A percentile compares a stretch with the other conserved stretches of the same genome.
Evolutionary conservation across 2,329 filamentous ascomycete genomes (phyloP).

Genomic region (Aspergillus quadrilineatus): DNA sequence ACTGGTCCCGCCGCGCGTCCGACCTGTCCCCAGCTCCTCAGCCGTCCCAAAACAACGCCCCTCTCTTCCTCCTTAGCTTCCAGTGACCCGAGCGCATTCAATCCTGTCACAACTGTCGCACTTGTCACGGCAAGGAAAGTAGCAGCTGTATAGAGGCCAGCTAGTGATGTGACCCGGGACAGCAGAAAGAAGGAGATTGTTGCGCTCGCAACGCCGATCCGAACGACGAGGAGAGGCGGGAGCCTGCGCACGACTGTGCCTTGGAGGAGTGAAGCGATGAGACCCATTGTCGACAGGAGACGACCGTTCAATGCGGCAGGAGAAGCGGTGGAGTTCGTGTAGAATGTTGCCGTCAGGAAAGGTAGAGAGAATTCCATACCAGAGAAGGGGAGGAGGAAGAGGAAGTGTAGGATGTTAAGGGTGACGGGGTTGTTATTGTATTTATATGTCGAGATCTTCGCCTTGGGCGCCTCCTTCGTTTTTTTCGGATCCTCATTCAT

Average conservation of each 20-base stretch:
- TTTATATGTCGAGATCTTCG: conserved; percentile 29
- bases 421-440: conserved; percentile 80
- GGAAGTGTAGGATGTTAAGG: conserved; percentile 81
- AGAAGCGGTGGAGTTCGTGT: conserved; percentile 61
- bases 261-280: conserved; percentile 89
- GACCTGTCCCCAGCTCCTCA: conserved; percentile 79
- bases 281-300: conserved; percentile 84
- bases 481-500: not conserved
- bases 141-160: conserved; percentile 75
- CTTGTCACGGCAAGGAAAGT: conserved; percentile 84
- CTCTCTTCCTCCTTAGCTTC: conserved; percentile 78
- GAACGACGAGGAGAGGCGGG: conserved; percentile 75
- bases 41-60: conserved; percentile 79
- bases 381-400: conserved; percentile 94
- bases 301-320: conserved; percentile 74
- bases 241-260: conserved; percentile 85
- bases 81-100: conserved; percentile 89
- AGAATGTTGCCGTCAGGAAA: conserved; percentile 96
- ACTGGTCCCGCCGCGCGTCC: conserved; percentile 84
- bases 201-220: conserved; percentile 74
- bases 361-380: conserved; percentile 97
- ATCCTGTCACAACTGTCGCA: conserved; percentile 88
- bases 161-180: conserved; percentile 64
- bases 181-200: conserved; percentile 78
- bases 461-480: not conserved